A percentile compares a stretch with the other conserved stretches of the same genome.
Evolutionary conservation across 2,329 filamentous ascomycete species (phyloP).

Genomic region (Beauveria asiatica): DNA sequence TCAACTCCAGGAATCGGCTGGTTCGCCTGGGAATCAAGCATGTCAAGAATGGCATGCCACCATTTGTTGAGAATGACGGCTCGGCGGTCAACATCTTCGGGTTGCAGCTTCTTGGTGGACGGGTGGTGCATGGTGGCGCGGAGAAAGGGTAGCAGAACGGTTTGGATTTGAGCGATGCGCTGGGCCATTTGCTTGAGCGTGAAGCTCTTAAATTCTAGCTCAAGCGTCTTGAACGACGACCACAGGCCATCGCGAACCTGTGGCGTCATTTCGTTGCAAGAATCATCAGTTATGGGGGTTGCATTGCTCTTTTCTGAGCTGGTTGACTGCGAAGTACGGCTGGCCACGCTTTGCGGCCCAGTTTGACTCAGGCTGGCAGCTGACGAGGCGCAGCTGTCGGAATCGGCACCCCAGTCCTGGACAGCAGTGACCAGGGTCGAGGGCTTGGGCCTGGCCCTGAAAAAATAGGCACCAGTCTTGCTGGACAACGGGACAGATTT

Average conservation of each 20-base stretch:
- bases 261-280: slow-evolving; percentile 35
- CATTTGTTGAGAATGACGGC: slow-evolving; percentile 78
- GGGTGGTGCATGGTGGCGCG: slow-evolving; percentile 59
- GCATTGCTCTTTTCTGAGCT: slow-evolving; percentile 29
- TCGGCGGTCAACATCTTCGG: slow-evolving; percentile 76
- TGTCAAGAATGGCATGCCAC: slow-evolving; percentile 77
- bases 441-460: slow-evolving; percentile 40
- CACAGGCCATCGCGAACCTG: slow-evolving; percentile 44
- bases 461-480: slow-evolving; percentile 40
- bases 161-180: slow-evolving; percentile 68
- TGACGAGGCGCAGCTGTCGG: slow-evolving; percentile 38
- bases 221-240: slow-evolving; percentile 46
- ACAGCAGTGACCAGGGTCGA: slow-evolving; percentile 33
- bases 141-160: slow-evolving; percentile 67
- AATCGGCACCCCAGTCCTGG: slow-evolving; percentile 25
- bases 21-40: slow-evolving; percentile 60
- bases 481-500: slow-evolving; percentile 31
- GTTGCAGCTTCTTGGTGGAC: slow-evolving; percentile 54
- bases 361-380: slow-evolving; percentile 36
- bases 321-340: slow-evolving; percentile 30
- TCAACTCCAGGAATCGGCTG: slow-evolving; percentile 79
- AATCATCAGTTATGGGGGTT: slow-evolving; percentile 33
- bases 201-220: slow-evolving; percentile 47
- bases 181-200: slow-evolving; percentile 62
- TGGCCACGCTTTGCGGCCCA: slow-evolving; percentile 29